Evolutionary conservation across 805 yeast genomes (phyloP), one percentile per base, ranked within the genome.

Genomic region (Kluyveromyces dobzhanskii): DNA sequence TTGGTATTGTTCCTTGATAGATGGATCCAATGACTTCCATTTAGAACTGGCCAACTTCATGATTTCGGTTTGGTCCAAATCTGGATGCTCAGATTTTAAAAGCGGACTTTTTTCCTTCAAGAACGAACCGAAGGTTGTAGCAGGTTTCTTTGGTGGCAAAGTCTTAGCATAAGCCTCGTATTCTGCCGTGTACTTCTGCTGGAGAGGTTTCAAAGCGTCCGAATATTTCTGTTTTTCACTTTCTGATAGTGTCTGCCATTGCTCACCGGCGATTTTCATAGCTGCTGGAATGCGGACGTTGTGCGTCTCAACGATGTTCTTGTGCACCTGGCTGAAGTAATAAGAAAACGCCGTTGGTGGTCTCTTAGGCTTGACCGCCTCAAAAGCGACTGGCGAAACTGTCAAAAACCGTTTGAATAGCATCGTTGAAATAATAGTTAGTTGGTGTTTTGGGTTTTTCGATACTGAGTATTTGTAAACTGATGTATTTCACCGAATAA

Each of bases 141-240:
- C 37, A 10, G 37, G 37, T 9, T 16, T 34, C 30, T 34, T 34
- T 25, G 37, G 37, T 25, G 37, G 37, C 30, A 24, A 25, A 6
- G 18, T n/a, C 21, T 24, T 26, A 4, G 14, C 17, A 25, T 34
- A 34, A n/a, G 17, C 29, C 11, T 34, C 30, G 7, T 34, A 17
- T 13, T 23, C 30, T 10, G 16, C 21, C 8, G 10, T 10, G 30
- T 34, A 34, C 18, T 25, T 16, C 17, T 25, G 19, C n/a, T 5
- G n/a, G 24, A 26, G 10, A 6, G 30, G 18, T n/a, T 12, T 26
- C 29, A 17, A 34, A 17, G 11, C 21, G 4, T 34, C 29, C 5
- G 17, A 8, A 25, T 14, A 25, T 11, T 17, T 17, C 21, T 34
- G 12, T 21, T 34, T 34, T 17, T 34, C 37, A 4, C 17, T 7